Evolutionary conservation across 2,329 filamentous ascomycete genomes (phyloP), one percentile per base, ranked within the genome.

Genomic region (Thermomyces lanuginosus): DNA sequence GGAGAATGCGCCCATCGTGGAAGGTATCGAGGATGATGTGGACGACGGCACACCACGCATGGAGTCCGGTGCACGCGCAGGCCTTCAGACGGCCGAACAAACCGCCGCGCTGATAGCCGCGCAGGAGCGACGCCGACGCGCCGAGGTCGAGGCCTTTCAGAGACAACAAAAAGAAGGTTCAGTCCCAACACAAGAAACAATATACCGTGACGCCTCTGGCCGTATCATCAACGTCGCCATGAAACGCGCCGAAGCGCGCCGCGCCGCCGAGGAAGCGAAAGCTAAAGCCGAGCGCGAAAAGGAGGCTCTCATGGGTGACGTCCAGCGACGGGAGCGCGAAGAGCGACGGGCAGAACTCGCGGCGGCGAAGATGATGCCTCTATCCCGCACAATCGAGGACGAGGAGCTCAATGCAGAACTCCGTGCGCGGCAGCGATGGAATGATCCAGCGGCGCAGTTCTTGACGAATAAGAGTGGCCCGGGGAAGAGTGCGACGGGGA

Each of bases 171-270:
- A 53, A 17, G 61, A 56, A 31, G 57, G 49, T 35, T 8, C 42
- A 40, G 18, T 49, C 42, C 25, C 44, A 51, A 22, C 51, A 49
- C 67, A 76, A 42, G 82, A 93, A 54, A 92, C 86, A 0, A 83
- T 93, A 13, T 93, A 95, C 50, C 78, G 89, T 41, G 89, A 98
- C 54, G 89, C 91, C 7, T 89, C 79, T 3, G 89, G 89, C 8
- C 69, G 84, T n/a, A 75, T 92, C 29, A 84, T 98, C 36, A 92
- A 98, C 45, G 70, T 95, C 13, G 74, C 76, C 10, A 81, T 92
- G 77, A 82, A 81, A 52, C 69, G 84, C 13, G 84, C 82, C 11
- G 83, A 93, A 51, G 76, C 80, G 26, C 68, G 81, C n/a, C 69
- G 71, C 26, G 81, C 78, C 39, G 76, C 76, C 1, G 75, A 83